These are phyloP conservation scores for Allomyces javanicus DNA, from an alignment of 192 early-diverging fungal genomes.

Conservation along the genomic window DNA sequence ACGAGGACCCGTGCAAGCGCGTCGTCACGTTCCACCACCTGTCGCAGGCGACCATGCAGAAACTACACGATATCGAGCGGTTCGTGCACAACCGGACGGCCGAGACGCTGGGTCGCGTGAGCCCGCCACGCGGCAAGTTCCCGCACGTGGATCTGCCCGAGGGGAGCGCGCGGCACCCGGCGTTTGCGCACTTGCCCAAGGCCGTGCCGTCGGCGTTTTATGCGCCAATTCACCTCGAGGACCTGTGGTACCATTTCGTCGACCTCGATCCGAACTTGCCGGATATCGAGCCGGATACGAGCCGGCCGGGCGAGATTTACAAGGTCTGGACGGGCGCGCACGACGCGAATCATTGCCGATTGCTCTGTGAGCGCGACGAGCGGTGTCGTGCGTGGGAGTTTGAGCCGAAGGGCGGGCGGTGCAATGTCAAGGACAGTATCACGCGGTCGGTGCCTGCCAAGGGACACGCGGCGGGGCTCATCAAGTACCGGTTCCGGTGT, in stretches of 20 bases:
- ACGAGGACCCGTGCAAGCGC: constrained; percentile 19
- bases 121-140: no score
- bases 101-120: no score
- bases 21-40: constrained; percentile 34
- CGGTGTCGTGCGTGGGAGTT: neutral
- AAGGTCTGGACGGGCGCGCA: neutral
- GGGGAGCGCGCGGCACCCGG: neutral
- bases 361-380: neutral
- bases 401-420: neutral
- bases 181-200: neutral
- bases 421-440: neutral
- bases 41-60: constrained; percentile 17
- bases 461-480: neutral
- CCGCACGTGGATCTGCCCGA: no score
- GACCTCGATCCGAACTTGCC: neutral
- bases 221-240: neutral
- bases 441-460: neutral
- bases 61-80: constrained; percentile 10
- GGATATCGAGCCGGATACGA: neutral
- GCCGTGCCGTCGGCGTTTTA: neutral
- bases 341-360: neutral
- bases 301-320: neutral
- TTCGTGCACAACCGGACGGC: neutral
- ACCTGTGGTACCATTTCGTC: neutral
- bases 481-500: neutral